These are phyloP conservation scores for Starmerella powellii DNA, from an alignment of 805 yeast species.

Conservation along the genomic window DNA sequence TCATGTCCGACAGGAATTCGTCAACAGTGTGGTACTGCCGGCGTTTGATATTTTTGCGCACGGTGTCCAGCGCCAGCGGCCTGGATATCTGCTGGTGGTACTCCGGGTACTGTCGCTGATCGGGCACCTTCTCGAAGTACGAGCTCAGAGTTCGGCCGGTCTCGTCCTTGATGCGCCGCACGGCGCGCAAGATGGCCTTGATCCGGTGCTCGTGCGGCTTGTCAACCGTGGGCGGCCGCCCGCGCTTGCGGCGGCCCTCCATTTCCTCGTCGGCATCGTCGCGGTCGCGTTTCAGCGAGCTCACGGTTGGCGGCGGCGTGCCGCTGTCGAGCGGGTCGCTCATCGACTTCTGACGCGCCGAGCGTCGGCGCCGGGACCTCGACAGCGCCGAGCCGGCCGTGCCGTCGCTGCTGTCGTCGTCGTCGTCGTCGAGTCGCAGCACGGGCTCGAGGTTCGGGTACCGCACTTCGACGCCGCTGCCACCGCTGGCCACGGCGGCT, in stretches of 20 bases:
- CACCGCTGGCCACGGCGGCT: conserved; percentile 28
- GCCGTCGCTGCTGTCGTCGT: conserved; percentile 23
- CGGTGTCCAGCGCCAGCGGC: conserved; percentile 36
- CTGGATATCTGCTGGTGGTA: conserved; percentile 36
- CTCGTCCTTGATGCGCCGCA: conserved; percentile 58
- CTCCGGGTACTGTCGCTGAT: conserved; percentile 41
- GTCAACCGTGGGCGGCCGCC: conserved; percentile 84
- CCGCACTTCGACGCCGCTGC: conserved; percentile 29
- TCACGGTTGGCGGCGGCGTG: conserved; percentile 9
- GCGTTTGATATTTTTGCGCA: conserved; percentile 72
- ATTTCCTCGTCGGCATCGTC: conserved; percentile 26
- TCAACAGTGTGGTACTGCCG: conserved; percentile 70
- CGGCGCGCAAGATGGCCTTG: conserved; percentile 67
- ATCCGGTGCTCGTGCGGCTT: conserved; percentile 86
- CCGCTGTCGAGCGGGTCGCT: conserved; percentile 6
- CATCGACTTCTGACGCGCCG: conserved; percentile 17
- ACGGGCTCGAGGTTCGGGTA: conserved; percentile 63
- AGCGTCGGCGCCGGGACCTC: conserved; percentile 23
- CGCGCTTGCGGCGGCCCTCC: conserved; percentile 53
- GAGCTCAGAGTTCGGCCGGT: conserved; percentile 39
- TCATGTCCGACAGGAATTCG: conserved; percentile 64
- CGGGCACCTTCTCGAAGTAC: conserved; percentile 75
- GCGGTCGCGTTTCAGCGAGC: conserved; percentile 9
- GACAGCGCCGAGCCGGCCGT: conserved; percentile 20
- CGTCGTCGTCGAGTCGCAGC: conserved; percentile 35